Evolutionary conservation across 805 yeast species (phyloP), one percentile per base, ranked within the genome.

Genomic region (Novakomyces olei): DNA sequence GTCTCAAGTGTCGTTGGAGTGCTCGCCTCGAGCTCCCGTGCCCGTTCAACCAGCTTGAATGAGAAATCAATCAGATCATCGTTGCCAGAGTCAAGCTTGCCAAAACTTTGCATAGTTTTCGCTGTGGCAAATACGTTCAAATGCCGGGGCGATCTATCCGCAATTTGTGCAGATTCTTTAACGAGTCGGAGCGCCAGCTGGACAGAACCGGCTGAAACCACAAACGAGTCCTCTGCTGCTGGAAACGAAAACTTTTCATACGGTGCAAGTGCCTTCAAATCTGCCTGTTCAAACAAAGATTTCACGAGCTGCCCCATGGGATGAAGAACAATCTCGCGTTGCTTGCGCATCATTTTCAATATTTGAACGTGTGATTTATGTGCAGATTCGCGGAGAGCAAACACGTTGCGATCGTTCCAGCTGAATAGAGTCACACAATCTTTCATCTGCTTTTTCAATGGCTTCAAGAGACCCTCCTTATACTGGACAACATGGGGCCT

Each of bases 351-450:
- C 33, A 77, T 49, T 51, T 81, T 88, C 65, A 73, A 85, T 34
- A 88, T 67, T 43, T 63, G 69, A 40, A 69, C 68, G 47, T 91
- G 98, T 1, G 95, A 81, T 30, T 75, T 67, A 40, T 80, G 70
- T 4, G 98, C 88, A 52, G 94, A 79, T 52, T 83, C 95, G 43
- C 79, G 81, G 44, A 88, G 61, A 0, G 98, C 93, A 46, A 77
- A 91, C 28, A 81, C 68, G 45, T 88, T 91, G 8, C 81, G 83
- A 54, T 88, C 99, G 43, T 83, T 81, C 96, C 96, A 91, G 45
- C 93, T 78, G 1, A 98, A 95, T 10, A 88, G 59, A 29, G 79
- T 54, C 27, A 88, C 80, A 3, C 81, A 72, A 36, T 88, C 98
- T 23, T 69, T 62, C 7, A 88, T 66, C 32, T 80, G 80, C 46